A percentile compares a stretch with the other conserved stretches of the same genome.
Evolutionary conservation across 202 grass and related monocot genomes (phyloP).

Genomic region (Digitaria exilis): DNA sequence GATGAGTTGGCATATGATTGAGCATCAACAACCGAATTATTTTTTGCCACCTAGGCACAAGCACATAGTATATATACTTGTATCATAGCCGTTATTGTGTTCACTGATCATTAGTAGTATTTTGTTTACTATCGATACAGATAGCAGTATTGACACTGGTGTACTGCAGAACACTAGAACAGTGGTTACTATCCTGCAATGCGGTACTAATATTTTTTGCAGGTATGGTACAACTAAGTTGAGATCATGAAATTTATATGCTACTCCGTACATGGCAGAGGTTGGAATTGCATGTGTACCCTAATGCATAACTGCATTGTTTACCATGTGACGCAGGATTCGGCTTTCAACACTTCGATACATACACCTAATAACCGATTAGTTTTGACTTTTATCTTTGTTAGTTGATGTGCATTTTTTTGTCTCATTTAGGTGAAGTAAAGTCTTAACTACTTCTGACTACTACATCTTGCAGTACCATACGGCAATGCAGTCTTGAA

Average conservation of each 20-base stretch:
- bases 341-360: neutral
- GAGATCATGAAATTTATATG: neutral
- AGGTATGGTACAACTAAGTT: neutral
- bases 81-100: neutral
- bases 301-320: neutral
- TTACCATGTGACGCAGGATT: neutral
- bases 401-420: neutral
- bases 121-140: neutral
- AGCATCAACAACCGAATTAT: constrained; percentile 43
- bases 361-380: neutral
- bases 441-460: neutral
- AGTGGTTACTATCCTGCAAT: neutral
- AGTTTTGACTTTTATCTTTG: neutral
- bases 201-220: neutral
- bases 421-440: constrained; percentile 6
- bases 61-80: too few relatives aligned
- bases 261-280: neutral
- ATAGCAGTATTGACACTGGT: neutral
- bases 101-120: constrained; percentile 14
- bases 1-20: constrained; percentile 49
- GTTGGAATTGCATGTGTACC: neutral
- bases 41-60: constrained; percentile 26
- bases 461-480: neutral
- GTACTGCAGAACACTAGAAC: neutral
- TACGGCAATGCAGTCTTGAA: neutral